Base-by-base conservation (phyloP, 2,329 filamentous ascomycete species). In the Colletotrichum liriopes region DNA sequence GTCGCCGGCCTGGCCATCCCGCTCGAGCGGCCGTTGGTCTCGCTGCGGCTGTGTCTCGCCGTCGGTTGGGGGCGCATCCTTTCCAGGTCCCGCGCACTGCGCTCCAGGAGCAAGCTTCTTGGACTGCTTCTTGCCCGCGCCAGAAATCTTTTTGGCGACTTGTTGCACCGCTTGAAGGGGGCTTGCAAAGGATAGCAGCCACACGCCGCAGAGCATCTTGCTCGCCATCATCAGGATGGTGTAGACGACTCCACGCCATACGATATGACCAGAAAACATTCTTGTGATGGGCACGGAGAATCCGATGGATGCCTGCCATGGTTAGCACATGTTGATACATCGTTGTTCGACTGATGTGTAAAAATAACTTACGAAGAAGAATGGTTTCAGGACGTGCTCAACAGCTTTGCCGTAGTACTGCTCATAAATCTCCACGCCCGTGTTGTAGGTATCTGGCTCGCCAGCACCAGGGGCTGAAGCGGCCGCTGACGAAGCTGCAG, bases 201-300 rank as follows among this genome's bases (percentile, higher is more conserved):
- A 93, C 0, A 88, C 9, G 0, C 91, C 89, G n/a, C 90, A 91
- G 1, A 86, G 67, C 1, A 91, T 73, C 77, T 93, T 93, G 4
- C 83, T 86, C 2, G 93, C 62, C 0, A 86, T 78, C 93, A 96
- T 96, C 4, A 96, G 81, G 0, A 92, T 74, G 0, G 92, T 86
- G 76, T 95, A 96, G 0, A 95, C 86, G 0, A 95, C 73, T 0
- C 93, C 93, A 14, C 90, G 89, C 93, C 93, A 96, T 1, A 95
- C 81, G 0, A 93, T 85, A 0, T 82, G 77, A 0, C 88, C 88
- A 0, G 79, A 79, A 76, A 95, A 96, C 85, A 96, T 90, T 7
- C 89, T 82, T 0, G 87, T 89, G 39, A 96, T 92, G 0, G 93
- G 93, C 1, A 96, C 93, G 0, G 93, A 92, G 78, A 96, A 95